These are phyloP conservation scores for Stephania yunnanensis DNA, from an alignment of 164 flowering plant species.

Conservation along the genomic window DNA sequence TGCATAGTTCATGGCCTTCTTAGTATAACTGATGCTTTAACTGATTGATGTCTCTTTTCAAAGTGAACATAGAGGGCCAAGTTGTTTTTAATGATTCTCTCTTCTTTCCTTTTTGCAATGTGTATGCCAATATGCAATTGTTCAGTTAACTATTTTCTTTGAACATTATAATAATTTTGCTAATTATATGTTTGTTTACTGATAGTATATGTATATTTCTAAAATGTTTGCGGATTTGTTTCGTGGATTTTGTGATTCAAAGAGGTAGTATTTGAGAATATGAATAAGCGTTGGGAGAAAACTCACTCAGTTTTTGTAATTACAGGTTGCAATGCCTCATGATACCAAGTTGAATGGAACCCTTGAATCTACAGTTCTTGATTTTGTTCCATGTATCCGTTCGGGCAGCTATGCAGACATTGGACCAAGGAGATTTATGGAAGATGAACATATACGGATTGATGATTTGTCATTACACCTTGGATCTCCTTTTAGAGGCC, in stretches of 20 bases:
- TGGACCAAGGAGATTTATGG: slow-evolving; percentile 62
- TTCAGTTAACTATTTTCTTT: neutral
- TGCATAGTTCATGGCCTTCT: too few species aligned
- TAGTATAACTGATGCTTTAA: neutral
- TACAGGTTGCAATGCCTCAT: slow-evolving; percentile 39
- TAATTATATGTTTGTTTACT: neutral
- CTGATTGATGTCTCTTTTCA: neutral
- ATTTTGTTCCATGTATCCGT: slow-evolving; percentile 52
- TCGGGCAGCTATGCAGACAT: slow-evolving; percentile 80
- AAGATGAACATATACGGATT: slow-evolving; percentile 74
- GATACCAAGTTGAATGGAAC: slow-evolving; percentile 24
- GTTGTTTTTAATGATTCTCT: too few species aligned
- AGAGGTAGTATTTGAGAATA: neutral
- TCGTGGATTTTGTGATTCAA: neutral
- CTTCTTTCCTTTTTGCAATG: neutral
- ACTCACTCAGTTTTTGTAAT: neutral
- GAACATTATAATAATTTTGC: neutral
- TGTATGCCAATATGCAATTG: neutral
- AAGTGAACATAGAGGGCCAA: neutral
- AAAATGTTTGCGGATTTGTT: neutral
- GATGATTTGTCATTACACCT: slow-evolving; percentile 61
- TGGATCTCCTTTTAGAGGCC: slow-evolving; percentile 40
- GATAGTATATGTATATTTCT: neutral
- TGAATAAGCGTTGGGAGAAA: neutral
- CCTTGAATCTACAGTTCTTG: slow-evolving; percentile 28